Evolutionary conservation across 1,139 yeast species (phyloP), one percentile per base, ranked within the genome.

Genomic region (Candida sp.): DNA sequence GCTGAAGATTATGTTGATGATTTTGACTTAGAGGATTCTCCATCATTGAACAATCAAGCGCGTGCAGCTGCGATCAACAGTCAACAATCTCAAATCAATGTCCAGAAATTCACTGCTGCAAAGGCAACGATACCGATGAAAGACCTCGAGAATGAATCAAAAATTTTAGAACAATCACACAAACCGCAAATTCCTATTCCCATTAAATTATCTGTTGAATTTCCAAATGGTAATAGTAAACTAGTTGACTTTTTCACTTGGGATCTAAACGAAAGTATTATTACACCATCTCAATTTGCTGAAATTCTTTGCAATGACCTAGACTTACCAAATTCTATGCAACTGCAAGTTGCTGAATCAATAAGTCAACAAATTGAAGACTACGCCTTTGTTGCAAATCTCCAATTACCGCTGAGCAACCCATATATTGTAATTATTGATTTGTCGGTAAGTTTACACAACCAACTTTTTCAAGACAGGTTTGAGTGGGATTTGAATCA

Each of bases 401-500:
- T 89, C 19, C 80, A 82, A 36, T 74, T 86, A 22, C 81, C 84
- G 22, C 66, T 82, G 4, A 86, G 87, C 8, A 64, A 60, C n/a
- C 85, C 82, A 33, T 80, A 80, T 49, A 95, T 87, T 54, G 96
- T 88, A 4, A 77, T 93, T 5, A 78, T 93, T 36, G 88, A 89
- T 51, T 66, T 93, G 42, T 84, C 95, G 11, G 90, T 95, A 36
- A 89, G 86, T 59, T 71, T 93, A 49, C 90, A 90, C 54, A 87
- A 87, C 57, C 84, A 84, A 55, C 74, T 91, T 40, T 89, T 85
- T 56, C 96, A 91, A 55, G 99, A 93, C 65, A 86, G 87, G 58
- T 85, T 93, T 52, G 99, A 93, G 63, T 93, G 99, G 98, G 96
- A 93, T 58, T 70, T 93, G 47, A 73, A 68, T 25, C 82, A 82